A percentile compares a stretch with the other conserved stretches of the same genome.
Conservation (phyloP, 495 filamentous ascomycete genomes). For the Umbilicaria muhlenbergii region DNA sequence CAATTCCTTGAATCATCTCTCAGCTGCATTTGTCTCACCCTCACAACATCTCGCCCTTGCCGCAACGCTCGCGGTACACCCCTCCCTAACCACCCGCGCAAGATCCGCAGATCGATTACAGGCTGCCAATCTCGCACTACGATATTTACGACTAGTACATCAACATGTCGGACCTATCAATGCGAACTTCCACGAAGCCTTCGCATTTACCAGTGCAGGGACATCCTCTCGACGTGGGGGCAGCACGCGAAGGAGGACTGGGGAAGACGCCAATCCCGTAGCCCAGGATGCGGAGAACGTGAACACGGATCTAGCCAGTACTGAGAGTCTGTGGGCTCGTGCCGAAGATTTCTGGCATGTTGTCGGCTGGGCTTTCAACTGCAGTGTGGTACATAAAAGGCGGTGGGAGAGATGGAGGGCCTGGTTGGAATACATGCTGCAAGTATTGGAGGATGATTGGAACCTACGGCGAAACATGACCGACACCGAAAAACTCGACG, state of each 20-base stretch:
- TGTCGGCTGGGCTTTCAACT: slow-evolving; percentile 89
- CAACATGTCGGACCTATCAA: slow-evolving; percentile 34
- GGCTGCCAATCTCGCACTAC: slow-evolving; percentile 36
- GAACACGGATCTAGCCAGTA: slow-evolving; percentile 38
- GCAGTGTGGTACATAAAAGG: slow-evolving; percentile 50
- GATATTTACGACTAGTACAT: slow-evolving; percentile 40
- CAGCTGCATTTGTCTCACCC: slow-evolving; percentile 30
- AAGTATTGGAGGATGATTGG: slow-evolving; percentile 65
- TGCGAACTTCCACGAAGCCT: slow-evolving; percentile 34
- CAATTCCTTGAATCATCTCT: slow-evolving; percentile 18
- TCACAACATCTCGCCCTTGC: slow-evolving; percentile 50
- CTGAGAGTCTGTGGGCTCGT: slow-evolving; percentile 52
- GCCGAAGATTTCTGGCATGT: slow-evolving; percentile 80
- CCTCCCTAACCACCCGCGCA: slow-evolving; percentile 48
- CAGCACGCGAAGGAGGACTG: slow-evolving; percentile 14
- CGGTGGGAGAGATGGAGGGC: slow-evolving; percentile 73
- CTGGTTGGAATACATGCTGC: slow-evolving; percentile 70
- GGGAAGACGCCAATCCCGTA: slow-evolving; percentile 7
- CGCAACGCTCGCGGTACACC: slow-evolving; percentile 54
- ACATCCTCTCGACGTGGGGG: slow-evolving; percentile 19
- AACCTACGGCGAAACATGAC: slow-evolving; percentile 31
- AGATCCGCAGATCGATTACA: slow-evolving; percentile 32
- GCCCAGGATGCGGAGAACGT: slow-evolving; percentile 26
- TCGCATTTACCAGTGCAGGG: slow-evolving; percentile 26
- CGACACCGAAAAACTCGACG: slow-evolving; percentile 12